phyloP scores from a whole-genome alignment of 2,329 filamentous ascomycete genomes.

The Paraphoma sp. region DNA sequence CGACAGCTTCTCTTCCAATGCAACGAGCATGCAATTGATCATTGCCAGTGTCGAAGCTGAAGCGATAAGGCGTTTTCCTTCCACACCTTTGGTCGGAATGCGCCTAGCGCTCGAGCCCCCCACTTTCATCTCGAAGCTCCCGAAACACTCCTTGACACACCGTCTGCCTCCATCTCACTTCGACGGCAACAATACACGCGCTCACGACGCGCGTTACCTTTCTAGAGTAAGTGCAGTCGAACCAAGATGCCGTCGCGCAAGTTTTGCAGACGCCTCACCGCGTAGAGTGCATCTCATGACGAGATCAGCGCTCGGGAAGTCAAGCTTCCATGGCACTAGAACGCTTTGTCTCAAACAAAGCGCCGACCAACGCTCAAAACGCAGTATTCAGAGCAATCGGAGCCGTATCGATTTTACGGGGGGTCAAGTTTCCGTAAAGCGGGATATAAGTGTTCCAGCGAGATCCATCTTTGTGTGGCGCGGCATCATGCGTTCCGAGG shows the following conservation, averaged over 20 bases:
- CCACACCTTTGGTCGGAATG: neutral
- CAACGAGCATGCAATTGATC: neutral
- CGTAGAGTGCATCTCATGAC: neutral
- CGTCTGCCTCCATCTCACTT: slow-evolving; percentile 23
- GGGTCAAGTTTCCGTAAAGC: slow-evolving; percentile 8
- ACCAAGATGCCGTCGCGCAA: neutral
- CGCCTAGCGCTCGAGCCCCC: slow-evolving; percentile 12
- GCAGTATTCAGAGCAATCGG: slow-evolving; percentile 5
- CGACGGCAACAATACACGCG: slow-evolving; percentile 39
- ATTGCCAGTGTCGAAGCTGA: neutral
- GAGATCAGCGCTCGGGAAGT: slow-evolving; percentile 22
- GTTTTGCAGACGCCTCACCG: neutral
- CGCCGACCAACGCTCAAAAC: slow-evolving; percentile 7
- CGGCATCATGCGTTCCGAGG: slow-evolving; percentile 30
- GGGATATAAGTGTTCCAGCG: slow-evolving; percentile 20
- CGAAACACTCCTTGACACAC: slow-evolving; percentile 38
- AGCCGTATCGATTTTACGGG: slow-evolving; percentile 16
- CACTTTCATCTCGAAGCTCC: slow-evolving; percentile 13
- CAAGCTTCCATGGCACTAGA: slow-evolving; percentile 25
- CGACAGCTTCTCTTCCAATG: no score
- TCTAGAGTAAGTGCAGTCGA: slow-evolving; percentile 8
- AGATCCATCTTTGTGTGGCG: slow-evolving; percentile 22
- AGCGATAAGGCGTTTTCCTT: neutral
- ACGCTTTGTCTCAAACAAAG: slow-evolving; percentile 10
- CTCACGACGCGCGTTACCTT: slow-evolving; percentile 4